phyloP scores from a whole-genome alignment of 2,329 filamentous ascomycete species.

The Reticulascus tulasneorum region DNA sequence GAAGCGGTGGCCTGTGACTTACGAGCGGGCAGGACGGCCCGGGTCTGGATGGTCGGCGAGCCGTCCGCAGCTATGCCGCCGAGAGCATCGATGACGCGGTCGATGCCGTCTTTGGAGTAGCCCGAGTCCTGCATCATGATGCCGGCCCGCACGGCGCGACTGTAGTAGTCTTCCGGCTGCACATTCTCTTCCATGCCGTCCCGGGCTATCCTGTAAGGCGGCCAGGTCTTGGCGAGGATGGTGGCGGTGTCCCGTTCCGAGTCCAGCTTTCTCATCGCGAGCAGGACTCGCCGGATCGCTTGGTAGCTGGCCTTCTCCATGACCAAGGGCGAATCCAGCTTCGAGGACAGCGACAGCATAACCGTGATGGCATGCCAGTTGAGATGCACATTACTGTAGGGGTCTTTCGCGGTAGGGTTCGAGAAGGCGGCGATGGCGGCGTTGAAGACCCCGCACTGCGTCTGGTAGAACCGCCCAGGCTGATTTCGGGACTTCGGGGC shows the following conservation, averaged over 20 bases:
- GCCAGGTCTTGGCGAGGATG: conserved; percentile 52
- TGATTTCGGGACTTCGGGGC: conserved; percentile 14
- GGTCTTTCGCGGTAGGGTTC: conserved; percentile 23
- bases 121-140: conserved; percentile 54
- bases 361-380: conserved; percentile 57
- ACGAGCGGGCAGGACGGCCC: conserved; percentile 3
- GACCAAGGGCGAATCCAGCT: conserved; percentile 43
- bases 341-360: conserved; percentile 48
- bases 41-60: conserved; percentile 54
- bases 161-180: conserved; percentile 47
- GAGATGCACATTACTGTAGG: conserved; percentile 34
- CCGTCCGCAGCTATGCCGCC: conserved; percentile 48
- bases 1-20: conserved; percentile 10
- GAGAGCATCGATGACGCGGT: conserved; percentile 46
- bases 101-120: conserved; percentile 42
- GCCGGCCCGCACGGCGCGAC: conserved; percentile 49
- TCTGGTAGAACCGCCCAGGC: conserved; percentile 14
- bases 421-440: conserved; percentile 27
- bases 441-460: conserved; percentile 32
- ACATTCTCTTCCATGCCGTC: conserved; percentile 57
- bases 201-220: conserved; percentile 53
- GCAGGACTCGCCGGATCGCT: conserved; percentile 50
- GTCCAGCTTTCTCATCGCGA: conserved; percentile 48
- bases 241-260: conserved; percentile 44
- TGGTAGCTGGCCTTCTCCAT: conserved; percentile 49